Base-by-base conservation (phyloP, 257 asterid species). In the Apocynum venetum region DNA sequence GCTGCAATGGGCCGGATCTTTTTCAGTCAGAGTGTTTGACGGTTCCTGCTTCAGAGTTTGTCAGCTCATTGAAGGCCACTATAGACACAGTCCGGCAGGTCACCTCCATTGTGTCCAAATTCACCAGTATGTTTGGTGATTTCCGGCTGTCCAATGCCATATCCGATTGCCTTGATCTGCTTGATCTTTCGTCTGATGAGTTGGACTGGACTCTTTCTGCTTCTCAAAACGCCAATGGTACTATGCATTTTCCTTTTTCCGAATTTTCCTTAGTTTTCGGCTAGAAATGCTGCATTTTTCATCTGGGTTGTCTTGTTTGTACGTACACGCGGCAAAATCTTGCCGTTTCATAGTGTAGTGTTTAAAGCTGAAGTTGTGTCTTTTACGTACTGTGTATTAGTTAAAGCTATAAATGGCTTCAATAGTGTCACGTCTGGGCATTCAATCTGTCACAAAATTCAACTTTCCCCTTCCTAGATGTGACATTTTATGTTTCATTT, bases 171-270 rank as follows among this genome's bases (percentile, higher is more conserved):
- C 89, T 85, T 74, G 96, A 93, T 67, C 85, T 93, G 67, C 88
- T 93, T 80, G 97, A 93, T 72, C 78, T 88, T 12, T 87, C 98
- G 2, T 74, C 88, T 4, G 97, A 93, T 78, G 92, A 90, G 72
- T 67, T 93, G 60, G 82, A 74, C 75, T 76, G 82, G 81, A 85
- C 93, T 19, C 85, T 91, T 25, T 80, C 90, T 17, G 86, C 93
- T 80, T 83, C 92, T 72, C 88, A 82, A 48, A 81, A 83, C 47
- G 84, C 91, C 51, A 80, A 78, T 48, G 94, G 98, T 93, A 71
- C 38, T 10, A 46, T 6, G 48, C 2, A 0, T 25, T 25, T 25
- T 25, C 31, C 31, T 25, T 25, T 25, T 25, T 25, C 31, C 31
- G 31, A 25, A 25, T 25, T 25, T 25, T 25, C 31, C 31, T 25